phyloP scores from a whole-genome alignment of 768 basidiomycete species.

The Amanita pallidorosea region DNA sequence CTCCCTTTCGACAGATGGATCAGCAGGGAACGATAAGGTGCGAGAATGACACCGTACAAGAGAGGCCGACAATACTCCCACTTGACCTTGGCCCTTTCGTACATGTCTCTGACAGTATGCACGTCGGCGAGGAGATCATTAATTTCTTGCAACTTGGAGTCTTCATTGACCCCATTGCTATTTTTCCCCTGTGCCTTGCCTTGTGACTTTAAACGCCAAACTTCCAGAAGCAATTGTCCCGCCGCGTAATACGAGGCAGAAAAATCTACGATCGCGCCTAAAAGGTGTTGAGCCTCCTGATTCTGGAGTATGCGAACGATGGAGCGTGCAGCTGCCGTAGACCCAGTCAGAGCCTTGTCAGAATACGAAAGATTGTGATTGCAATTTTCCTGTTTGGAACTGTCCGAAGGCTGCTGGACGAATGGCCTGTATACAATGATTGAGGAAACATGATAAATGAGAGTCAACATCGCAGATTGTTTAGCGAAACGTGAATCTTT shows the following conservation, averaged over 20 bases:
- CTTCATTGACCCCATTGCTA: not conserved
- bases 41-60: slow-evolving; percentile 18
- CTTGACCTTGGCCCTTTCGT: slow-evolving; percentile 24
- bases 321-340: slow-evolving; percentile 50
- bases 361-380: not conserved
- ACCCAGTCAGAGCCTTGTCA: slow-evolving; percentile 34
- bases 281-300: slow-evolving; percentile 34
- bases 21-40: not conserved
- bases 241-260: slow-evolving; percentile 39
- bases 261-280: slow-evolving; percentile 30
- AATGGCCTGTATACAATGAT: slow-evolving; percentile 68
- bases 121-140: slow-evolving; percentile 26
- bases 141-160: slow-evolving; percentile 23
- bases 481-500: slow-evolving; percentile 36
- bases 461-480: slow-evolving; percentile 47
- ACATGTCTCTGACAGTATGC: slow-evolving; percentile 28
- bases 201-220: slow-evolving; percentile 48
- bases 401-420: slow-evolving; percentile 26
- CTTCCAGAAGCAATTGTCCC: slow-evolving; percentile 38
- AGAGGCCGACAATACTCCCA: slow-evolving; percentile 23
- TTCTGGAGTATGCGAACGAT: slow-evolving; percentile 49
- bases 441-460: slow-evolving; percentile 48
- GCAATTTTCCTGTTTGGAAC: slow-evolving; percentile 16
- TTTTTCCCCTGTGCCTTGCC: slow-evolving; percentile 17
- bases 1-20: not conserved